phyloP scores from a whole-genome alignment of 176 grass and related monocot genomes.

The Carex cristatella region DNA sequence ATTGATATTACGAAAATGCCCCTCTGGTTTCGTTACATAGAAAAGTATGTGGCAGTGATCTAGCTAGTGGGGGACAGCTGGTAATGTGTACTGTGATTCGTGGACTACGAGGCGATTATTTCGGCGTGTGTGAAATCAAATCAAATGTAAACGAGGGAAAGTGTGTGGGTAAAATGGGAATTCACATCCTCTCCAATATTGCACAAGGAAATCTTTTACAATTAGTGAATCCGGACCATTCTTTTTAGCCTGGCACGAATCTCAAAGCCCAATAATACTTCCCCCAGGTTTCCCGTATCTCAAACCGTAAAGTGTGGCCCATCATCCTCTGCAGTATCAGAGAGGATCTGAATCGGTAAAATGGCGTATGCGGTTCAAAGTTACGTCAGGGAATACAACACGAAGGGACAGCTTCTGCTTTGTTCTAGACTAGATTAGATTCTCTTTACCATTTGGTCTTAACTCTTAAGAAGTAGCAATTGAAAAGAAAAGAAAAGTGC shows the following conservation, averaged over 20 bases:
- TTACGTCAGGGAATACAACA: background rate
- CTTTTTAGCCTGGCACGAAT: no score
- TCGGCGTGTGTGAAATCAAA: background rate
- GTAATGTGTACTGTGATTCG: background rate
- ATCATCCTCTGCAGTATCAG: no score
- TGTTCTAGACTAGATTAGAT: background rate
- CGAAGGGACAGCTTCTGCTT: background rate
- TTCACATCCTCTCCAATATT: no score
- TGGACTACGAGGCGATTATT: background rate
- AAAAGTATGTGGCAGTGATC: background rate
- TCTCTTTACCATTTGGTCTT: background rate
- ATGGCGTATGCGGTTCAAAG: background rate
- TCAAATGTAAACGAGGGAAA: background rate
- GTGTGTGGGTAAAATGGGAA: background rate
- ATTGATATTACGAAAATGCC: no score
- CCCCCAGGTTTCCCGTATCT: no score
- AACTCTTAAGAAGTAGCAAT: background rate
- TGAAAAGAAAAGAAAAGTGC: background rate
- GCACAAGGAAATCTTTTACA: no score
- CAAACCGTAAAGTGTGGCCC: no score
- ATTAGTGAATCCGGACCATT: no score
- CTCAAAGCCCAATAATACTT: no score
- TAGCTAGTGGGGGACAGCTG: background rate
- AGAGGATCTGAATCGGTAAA: background rate
- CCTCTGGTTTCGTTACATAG: no score